Evolutionary conservation across 345 rosid species (phyloP).

Genomic region (Pistacia vera): DNA sequence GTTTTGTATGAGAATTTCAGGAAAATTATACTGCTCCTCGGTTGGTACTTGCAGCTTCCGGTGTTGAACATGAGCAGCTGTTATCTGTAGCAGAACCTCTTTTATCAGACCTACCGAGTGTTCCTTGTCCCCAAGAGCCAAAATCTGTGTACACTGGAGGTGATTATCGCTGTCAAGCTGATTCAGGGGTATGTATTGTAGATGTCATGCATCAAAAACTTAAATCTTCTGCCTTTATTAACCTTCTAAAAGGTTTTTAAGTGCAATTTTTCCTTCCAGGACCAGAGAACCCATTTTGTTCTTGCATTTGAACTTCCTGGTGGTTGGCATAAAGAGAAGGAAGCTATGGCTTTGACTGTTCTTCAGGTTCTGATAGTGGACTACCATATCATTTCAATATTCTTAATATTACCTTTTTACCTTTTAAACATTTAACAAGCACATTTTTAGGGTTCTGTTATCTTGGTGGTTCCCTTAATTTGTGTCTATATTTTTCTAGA

Average conservation of each 20-base stretch:
- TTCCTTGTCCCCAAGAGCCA: slow-evolving; percentile 53
- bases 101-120: slow-evolving; percentile 71
- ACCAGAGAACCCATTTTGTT: slow-evolving; percentile 71
- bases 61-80: slow-evolving; percentile 81
- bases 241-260: neutral
- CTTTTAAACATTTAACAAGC: neutral
- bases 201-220: neutral
- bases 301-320: slow-evolving; percentile 94
- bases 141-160: slow-evolving; percentile 86
- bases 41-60: slow-evolving; percentile 85
- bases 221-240: slow-evolving; percentile 11
- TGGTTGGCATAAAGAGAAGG: slow-evolving; percentile 78
- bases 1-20: slow-evolving; percentile 42
- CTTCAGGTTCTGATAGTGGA: slow-evolving; percentile 66
- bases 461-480: neutral
- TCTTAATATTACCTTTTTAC: neutral
- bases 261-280: slow-evolving; percentile 25
- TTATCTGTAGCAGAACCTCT: slow-evolving; percentile 82
- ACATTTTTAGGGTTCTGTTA: slow-evolving; percentile 1
- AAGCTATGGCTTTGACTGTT: slow-evolving; percentile 75
- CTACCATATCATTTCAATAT: neutral
- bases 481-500: neutral
- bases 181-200: slow-evolving; percentile 64
- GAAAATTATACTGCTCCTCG: slow-evolving; percentile 81
- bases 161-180: slow-evolving; percentile 82